Evolutionary conservation across 768 basidiomycete genomes (phyloP), one percentile per base, ranked within the genome.

Genomic region (Amanita rimosa): DNA sequence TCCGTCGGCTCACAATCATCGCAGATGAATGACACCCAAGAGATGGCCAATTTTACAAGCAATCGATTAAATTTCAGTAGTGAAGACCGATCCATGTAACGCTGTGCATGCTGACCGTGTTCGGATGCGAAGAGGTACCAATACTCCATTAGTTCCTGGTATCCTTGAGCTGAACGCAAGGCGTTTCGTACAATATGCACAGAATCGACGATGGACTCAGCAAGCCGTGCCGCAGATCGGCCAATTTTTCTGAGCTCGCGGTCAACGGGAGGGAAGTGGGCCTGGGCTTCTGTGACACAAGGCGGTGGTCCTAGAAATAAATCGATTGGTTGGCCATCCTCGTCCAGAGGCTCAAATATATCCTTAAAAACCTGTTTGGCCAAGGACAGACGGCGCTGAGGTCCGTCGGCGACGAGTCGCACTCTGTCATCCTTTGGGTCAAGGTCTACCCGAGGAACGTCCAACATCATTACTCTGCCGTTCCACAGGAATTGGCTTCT

Each of bases 111-210:
- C 52, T 87, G 82, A 1, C 92, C 93, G 61, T 96, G 91, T 55
- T 97, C 92, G 10, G 94, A 92, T n/a, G 93, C 92, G 60, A 96
- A 98, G 22, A 81, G 66, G 59, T 89, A 98, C 92, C 95, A 99
- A 60, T 88, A 94, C 55, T 88, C 89, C 49, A 92, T 70, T 34
- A 93, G 68, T 53, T 96, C 94, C 60, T 94, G 93, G 48, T 79
- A 81, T 34, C 76, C 82, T 29, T 68, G 66, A 0, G 78, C 71
- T 37, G 74, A 69, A 26, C 69, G 69, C 46, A 92, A 68, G 2
- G 84, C 79, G 33, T 68, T 74, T 27, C 84, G 82, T 16, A 98
- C 90, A 51, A 87, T 78, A 52, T 93, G 83, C 6, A 95, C 88
- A 0, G 96, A 95, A 54, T 88, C 83, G 33, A 96, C 83, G 56